Evolutionary conservation across 352 stramenopile genomes (phyloP).

Genomic region (Globisporangium perplexum): DNA sequence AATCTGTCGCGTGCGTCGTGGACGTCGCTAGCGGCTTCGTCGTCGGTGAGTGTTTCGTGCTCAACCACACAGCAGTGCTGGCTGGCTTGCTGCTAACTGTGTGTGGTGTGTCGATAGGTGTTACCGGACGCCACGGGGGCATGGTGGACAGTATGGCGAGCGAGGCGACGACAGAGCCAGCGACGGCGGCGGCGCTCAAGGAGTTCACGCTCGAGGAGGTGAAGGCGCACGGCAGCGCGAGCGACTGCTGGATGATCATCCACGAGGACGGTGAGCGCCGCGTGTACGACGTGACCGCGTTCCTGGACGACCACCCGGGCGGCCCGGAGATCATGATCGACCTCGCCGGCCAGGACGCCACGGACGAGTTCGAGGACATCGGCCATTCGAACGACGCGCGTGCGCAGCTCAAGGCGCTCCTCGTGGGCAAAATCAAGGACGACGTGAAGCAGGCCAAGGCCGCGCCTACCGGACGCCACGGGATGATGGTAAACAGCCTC

Average conservation of each 20-base stretch:
- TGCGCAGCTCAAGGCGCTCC: conserved; percentile 90
- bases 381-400: conserved; percentile 96
- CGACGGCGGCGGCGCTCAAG: conserved; percentile 24
- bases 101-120: no score
- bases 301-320: conserved; percentile 98
- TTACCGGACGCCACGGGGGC: no score
- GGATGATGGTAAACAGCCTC: no score
- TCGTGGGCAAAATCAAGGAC: conserved; percentile 88
- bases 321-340: conserved; percentile 97
- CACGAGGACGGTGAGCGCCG: conserved; percentile 68
- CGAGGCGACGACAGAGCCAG: not conserved
- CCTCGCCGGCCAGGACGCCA: conserved; percentile 90
- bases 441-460: conserved; percentile 43
- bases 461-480: conserved; percentile 1
- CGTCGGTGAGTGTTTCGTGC: no score
- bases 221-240: conserved; percentile 66
- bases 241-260: conserved; percentile 88
- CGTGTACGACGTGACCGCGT: conserved; percentile 97
- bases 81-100: no score
- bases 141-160: not conserved
- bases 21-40: no score
- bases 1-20: no score
- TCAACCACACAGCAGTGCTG: no score
- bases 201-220: conserved; percentile 94
- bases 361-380: conserved; percentile 95